phyloP scores from a whole-genome alignment of 345 rosid genomes.

The Populus pruinosa region DNA sequence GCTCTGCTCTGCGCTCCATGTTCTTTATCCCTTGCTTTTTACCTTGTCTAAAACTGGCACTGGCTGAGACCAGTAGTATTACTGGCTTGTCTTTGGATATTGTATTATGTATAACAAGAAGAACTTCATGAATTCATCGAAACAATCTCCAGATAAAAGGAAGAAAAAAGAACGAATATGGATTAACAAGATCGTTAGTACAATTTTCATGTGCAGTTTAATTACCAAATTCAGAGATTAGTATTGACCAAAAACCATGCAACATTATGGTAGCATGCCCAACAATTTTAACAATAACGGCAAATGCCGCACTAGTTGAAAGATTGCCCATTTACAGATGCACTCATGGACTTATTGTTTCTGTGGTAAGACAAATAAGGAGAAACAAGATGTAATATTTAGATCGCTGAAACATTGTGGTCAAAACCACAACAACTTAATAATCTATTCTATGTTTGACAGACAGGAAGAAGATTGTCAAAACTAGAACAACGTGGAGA shows the following conservation, averaged over 20 bases:
- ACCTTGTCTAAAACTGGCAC: no score
- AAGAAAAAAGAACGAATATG: neutral
- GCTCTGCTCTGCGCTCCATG: no score
- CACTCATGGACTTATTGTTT: neutral
- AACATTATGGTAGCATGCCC: neutral
- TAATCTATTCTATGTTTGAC: no score
- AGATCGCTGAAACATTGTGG: neutral
- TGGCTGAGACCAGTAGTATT: no score
- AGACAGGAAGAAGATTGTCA: no score
- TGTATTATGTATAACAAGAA: neutral
- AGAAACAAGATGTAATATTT: neutral
- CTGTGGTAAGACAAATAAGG: neutral
- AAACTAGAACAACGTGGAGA: neutral
- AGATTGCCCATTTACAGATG: neutral
- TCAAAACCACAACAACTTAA: no score
- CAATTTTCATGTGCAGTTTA: neutral
- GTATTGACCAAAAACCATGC: neutral
- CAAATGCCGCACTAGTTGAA: neutral
- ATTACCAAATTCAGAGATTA: neutral
- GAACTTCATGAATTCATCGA: neutral
- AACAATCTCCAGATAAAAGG: neutral
- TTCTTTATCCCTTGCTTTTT: no score
- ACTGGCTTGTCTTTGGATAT: no score
- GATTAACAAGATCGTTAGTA: neutral
- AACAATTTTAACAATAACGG: neutral